Base-by-base conservation (phyloP, 1,284 basidiomycete genomes). In the Ceratobasidium sp. region DNA sequence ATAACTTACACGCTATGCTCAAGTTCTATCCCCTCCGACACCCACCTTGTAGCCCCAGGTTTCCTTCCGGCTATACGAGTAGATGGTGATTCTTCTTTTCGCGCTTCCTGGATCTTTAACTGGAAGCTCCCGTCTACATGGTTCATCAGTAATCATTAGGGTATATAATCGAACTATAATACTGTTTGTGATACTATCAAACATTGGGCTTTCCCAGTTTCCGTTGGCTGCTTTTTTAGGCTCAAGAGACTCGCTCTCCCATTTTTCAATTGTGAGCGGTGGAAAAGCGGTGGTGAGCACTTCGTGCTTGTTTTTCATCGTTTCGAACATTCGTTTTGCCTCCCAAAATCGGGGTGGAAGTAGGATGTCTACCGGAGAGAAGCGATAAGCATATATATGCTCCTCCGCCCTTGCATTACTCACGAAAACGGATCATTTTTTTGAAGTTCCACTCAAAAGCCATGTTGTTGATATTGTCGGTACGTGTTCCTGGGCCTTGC, bases 1-100 rank as follows among this genome's bases (percentile, higher is more conserved):
- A 6, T 5, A n/a, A 39, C 55, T 58, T 14, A 58, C 55, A 58
- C 32, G 32, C 18, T 32, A 32, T 58, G 55, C 34, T 58, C 55
- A 32, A 58, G 55, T 32, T 58, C 55, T 16, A 58, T 58, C 5
- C 55, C 55, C 26, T 58, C 55, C n/a, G 55, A 30, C 8, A 58
- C 9, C 55, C 55, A 58, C 10, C 55, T 8, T 30, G 34, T 39
- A 3, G 30, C 34, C 16, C 55, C 55, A n/a, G 55, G 55, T 26
- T 30, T 26, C 32, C 28, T 58, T 21, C 55, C 28, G 5, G 34
- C 55, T 16, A 21, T 21, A 21, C 28, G 34, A 18, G 55, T 32
- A 3, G 23, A 18, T 58, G 55, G 55, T 2, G 28, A 9, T 30
- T 58, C 55, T 4, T 58, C 36, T 21, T 58, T 26, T 12, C 55